phyloP scores from a whole-genome alignment of 140 eudicot species.

The Senecio squalidus region DNA sequence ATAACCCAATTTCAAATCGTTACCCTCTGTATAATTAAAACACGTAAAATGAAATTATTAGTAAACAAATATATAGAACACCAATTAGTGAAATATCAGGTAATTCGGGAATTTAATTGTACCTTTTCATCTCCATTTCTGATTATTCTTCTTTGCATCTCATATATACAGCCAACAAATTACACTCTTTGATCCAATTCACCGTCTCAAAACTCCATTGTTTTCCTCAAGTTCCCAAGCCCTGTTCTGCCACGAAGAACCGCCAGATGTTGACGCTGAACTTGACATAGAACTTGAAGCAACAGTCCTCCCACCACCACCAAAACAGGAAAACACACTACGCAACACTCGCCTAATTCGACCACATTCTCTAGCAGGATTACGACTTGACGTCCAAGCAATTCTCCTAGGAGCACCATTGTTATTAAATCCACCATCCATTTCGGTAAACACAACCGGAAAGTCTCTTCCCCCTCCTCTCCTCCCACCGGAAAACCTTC shows the following conservation, averaged over 20 bases:
- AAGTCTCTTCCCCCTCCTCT: conserved; percentile 52
- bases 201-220: conserved; percentile 31
- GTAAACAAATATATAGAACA: not conserved
- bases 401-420: conserved; percentile 39
- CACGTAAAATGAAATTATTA: not conserved
- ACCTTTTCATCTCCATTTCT: conserved; percentile 15
- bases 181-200: not conserved
- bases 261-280: no score
- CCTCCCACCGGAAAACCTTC: conserved; percentile 59
- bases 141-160: not conserved
- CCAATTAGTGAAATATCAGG: not conserved
- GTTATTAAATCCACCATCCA: conserved; percentile 56
- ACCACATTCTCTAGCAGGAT: conserved; percentile 34
- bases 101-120: not conserved
- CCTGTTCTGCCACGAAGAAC: conserved; percentile 29
- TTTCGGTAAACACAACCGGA: conserved; percentile 51
- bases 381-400: conserved; percentile 43
- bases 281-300: conserved; percentile 22
- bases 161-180: conserved; percentile 16
- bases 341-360: conserved; percentile 28
- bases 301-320: conserved; percentile 24
- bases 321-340: conserved; percentile 35
- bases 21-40: conserved; percentile 1
- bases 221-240: conserved; percentile 31
- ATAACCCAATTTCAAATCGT: not conserved